Conservation (phyloP, 306 rosid genomes). For the Rubus idaeus region DNA sequence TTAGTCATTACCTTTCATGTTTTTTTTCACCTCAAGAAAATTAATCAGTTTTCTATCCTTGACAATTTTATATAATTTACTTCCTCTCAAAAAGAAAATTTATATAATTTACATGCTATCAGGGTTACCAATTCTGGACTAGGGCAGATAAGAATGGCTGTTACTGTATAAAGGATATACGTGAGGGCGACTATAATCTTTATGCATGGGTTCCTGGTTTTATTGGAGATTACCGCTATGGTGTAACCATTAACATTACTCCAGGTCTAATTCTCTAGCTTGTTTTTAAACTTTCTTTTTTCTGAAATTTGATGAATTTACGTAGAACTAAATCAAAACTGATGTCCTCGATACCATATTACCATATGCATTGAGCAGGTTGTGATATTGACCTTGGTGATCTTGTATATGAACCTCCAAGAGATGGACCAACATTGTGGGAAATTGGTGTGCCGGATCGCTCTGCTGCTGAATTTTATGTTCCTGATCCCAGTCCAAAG, state of each 20-base stretch:
- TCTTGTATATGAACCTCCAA: constrained; percentile 68
- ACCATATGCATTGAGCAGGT: constrained; percentile 34
- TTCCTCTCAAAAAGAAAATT: background rate
- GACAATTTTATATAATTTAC: constrained; percentile 10
- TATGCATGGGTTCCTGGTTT: constrained; percentile 83
- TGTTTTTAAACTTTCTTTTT: background rate
- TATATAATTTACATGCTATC: background rate
- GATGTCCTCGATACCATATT: background rate
- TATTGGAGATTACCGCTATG: constrained; percentile 68
- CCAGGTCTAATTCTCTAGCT: constrained; percentile 41
- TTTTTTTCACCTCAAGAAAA: too few species aligned
- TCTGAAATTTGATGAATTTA: background rate
- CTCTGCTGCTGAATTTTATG: constrained; percentile 69
- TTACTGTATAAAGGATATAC: constrained; percentile 54
- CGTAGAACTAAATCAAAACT: background rate
- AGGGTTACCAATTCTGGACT: constrained; percentile 90
- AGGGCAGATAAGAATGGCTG: constrained; percentile 63
- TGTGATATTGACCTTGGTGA: constrained; percentile 55
- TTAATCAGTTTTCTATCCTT: too few species aligned
- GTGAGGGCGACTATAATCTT: constrained; percentile 58
- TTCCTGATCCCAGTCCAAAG: constrained; percentile 77
- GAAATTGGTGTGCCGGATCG: constrained; percentile 96
- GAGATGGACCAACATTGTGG: constrained; percentile 91
- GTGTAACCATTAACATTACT: constrained; percentile 43
- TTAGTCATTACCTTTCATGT: too few species aligned